phyloP scores from a whole-genome alignment of 495 filamentous ascomycete species.

The Staphylotrichum tortipilum region DNA sequence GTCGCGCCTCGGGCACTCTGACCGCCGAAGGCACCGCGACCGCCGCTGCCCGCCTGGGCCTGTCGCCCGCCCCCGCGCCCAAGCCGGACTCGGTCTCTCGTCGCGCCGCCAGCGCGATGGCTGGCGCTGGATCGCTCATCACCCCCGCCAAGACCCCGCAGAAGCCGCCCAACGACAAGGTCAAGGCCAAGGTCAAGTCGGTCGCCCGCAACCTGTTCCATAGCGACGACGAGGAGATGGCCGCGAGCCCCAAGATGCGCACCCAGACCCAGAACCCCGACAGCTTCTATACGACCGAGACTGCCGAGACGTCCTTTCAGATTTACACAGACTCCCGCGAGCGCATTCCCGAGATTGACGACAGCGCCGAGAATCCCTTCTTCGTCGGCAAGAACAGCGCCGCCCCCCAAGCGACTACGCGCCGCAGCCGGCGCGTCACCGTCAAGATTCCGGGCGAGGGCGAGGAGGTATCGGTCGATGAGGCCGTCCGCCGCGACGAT shows the following conservation, averaged over 20 bases:
- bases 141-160: slow-evolving; percentile 87
- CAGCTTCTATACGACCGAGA: slow-evolving; percentile 53
- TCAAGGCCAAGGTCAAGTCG: slow-evolving; percentile 46
- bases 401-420: slow-evolving; percentile 23
- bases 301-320: slow-evolving; percentile 49
- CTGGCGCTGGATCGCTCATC: slow-evolving; percentile 54
- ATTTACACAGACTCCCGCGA: slow-evolving; percentile 91
- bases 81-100: neutral
- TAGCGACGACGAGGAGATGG: slow-evolving; percentile 46
- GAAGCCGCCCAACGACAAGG: slow-evolving; percentile 50
- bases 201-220: slow-evolving; percentile 71
- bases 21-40: slow-evolving; percentile 26
- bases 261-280: slow-evolving; percentile 55
- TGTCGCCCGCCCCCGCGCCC: neutral
- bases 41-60: slow-evolving; percentile 31
- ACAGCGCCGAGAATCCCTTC: slow-evolving; percentile 67
- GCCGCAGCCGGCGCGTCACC: slow-evolving; percentile 39
- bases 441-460: slow-evolving; percentile 45
- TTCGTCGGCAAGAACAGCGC: slow-evolving; percentile 34
- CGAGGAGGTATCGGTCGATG: slow-evolving; percentile 49
- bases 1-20: slow-evolving; percentile 33
- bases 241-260: slow-evolving; percentile 51
- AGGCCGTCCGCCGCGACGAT: slow-evolving; percentile 57
- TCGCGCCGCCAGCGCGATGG: neutral
- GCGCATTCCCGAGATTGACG: slow-evolving; percentile 64